These are phyloP conservation scores for Hericium rajendrae DNA, from an alignment of 768 basidiomycete species.

Conservation along the genomic window DNA sequence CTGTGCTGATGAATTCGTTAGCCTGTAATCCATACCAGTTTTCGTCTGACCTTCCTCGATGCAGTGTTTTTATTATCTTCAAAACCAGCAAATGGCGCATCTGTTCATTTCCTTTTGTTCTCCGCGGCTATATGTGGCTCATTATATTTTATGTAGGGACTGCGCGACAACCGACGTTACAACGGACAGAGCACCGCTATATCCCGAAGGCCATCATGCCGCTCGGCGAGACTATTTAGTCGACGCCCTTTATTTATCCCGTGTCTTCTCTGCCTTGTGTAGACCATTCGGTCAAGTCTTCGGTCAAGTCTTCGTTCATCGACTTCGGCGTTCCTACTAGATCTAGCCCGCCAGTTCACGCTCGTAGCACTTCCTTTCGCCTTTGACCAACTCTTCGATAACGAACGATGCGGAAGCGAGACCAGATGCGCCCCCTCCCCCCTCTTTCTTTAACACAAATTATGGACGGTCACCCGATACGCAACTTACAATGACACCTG, in stretches of 20 bases:
- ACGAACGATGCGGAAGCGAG: neutral
- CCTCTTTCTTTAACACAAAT: neutral
- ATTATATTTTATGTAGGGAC: constrained; percentile 1
- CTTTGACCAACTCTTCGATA: neutral
- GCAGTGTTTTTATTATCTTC: too few species aligned
- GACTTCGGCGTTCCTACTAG: constrained; percentile 24
- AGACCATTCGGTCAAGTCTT: constrained; percentile 28
- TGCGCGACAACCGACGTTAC: constrained; percentile 10
- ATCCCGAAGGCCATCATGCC: constrained; percentile 13
- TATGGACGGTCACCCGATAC: neutral
- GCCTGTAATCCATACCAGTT: too few species aligned
- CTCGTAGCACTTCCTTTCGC: neutral
- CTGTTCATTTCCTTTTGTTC: too few species aligned
- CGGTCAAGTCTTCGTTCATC: constrained; percentile 30
- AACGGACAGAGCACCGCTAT: constrained; percentile 14
- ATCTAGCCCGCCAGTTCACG: neutral
- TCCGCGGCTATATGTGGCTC: too few species aligned
- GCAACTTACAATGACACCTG: constrained; percentile 3
- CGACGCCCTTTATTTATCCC: constrained; percentile 20
- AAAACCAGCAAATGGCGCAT: too few species aligned
- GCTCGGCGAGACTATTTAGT: constrained; percentile 20
- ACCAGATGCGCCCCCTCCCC: neutral
- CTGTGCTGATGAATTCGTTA: too few species aligned
- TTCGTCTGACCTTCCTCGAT: too few species aligned
- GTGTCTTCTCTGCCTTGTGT: constrained; percentile 22